These are phyloP conservation scores for Cardiospermum halicacabum DNA, from an alignment of 345 rosid species.

Conservation along the genomic window DNA sequence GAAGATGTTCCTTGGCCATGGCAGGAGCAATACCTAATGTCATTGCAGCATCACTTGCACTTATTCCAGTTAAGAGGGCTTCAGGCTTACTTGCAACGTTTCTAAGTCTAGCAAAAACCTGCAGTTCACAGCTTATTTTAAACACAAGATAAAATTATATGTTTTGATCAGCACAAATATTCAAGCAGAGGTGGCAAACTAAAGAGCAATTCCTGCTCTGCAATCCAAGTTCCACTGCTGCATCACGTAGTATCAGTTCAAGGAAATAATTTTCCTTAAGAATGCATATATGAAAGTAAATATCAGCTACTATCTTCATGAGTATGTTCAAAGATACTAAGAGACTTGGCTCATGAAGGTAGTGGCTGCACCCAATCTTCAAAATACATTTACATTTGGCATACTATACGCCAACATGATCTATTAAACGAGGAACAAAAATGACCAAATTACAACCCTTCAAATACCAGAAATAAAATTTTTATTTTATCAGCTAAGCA, in stretches of 20 bases:
- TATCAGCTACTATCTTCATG: neutral
- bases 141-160: neutral
- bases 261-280: neutral
- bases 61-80: constrained; percentile 61
- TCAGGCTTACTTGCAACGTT: constrained; percentile 60
- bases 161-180: neutral
- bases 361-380: neutral
- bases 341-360: neutral
- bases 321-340: neutral
- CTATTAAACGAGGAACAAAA: neutral
- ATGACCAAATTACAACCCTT: neutral
- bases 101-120: constrained; percentile 79
- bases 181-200: neutral
- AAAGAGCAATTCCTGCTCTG: neutral
- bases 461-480: too few species aligned
- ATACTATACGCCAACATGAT: neutral
- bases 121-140: constrained; percentile 9
- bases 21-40: constrained; percentile 93
- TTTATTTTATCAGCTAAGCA: too few species aligned
- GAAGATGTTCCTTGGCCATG: constrained; percentile 96
- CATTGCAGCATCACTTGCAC: constrained; percentile 92
- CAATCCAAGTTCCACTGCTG: neutral
- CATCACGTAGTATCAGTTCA: neutral
- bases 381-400: neutral
- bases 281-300: neutral